These are phyloP conservation scores for Diaporthe velutina DNA, from an alignment of 2,329 filamentous ascomycete species.

Conservation along the genomic window DNA sequence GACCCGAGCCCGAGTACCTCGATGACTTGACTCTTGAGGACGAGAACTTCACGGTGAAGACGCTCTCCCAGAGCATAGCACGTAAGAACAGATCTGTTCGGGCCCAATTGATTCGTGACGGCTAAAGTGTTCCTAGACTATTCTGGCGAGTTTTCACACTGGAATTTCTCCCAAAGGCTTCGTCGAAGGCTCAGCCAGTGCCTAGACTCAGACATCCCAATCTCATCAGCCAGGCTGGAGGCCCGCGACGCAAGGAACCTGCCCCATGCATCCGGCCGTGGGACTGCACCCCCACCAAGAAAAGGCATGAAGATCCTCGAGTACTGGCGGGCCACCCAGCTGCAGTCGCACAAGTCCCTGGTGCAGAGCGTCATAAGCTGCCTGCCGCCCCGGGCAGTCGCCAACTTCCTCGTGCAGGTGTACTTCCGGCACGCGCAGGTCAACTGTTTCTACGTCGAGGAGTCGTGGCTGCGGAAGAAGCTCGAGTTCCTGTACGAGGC, in stretches of 20 bases:
- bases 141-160: slow-evolving; percentile 65
- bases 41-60: slow-evolving; percentile 56
- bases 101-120: not conserved
- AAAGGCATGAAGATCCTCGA: slow-evolving; percentile 45
- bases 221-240: slow-evolving; percentile 30
- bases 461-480: slow-evolving; percentile 56
- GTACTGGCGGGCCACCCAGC: slow-evolving; percentile 60
- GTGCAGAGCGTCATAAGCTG: slow-evolving; percentile 54
- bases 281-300: slow-evolving; percentile 31
- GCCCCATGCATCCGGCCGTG: slow-evolving; percentile 2
- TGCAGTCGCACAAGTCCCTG: slow-evolving; percentile 55
- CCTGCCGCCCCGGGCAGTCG: slow-evolving; percentile 60
- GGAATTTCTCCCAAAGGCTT: slow-evolving; percentile 66
- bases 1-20: slow-evolving; percentile 41
- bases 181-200: slow-evolving; percentile 37
- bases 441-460: slow-evolving; percentile 63
- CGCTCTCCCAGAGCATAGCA: slow-evolving; percentile 55
- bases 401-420: slow-evolving; percentile 59
- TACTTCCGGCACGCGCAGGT: slow-evolving; percentile 63
- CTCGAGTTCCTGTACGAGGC: slow-evolving; percentile 57
- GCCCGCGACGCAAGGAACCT: slow-evolving; percentile 44
- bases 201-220: slow-evolving; percentile 27
- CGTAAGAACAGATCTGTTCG: slow-evolving; percentile 47
- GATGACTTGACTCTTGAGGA: slow-evolving; percentile 49
- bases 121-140: slow-evolving; percentile 53